Conservation (phyloP, 2,329 filamentous ascomycete species). For the Colletotrichum lentis region DNA sequence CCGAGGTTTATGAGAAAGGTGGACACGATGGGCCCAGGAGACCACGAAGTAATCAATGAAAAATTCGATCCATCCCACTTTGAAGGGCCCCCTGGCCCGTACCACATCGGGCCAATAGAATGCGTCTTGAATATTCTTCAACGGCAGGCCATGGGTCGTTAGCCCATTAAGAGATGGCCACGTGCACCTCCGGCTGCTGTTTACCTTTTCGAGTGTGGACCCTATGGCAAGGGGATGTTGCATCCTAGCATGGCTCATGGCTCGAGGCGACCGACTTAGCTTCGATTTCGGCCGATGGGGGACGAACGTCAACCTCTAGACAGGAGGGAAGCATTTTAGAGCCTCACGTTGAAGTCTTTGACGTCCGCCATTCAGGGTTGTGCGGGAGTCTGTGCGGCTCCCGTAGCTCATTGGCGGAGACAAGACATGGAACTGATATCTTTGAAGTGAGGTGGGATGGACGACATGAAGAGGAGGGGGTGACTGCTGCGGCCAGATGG, state of each 20-base stretch:
- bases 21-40: constrained; percentile 33
- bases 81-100: constrained; percentile 26
- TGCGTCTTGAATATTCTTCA: constrained; percentile 36
- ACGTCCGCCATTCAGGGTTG: constrained; percentile 37
- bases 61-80: constrained; percentile 36
- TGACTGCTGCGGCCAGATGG: constrained; percentile 34
- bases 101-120: constrained; percentile 29
- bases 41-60: constrained; percentile 37
- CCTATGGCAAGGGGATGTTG: constrained; percentile 23
- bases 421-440: constrained; percentile 30
- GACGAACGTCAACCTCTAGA: not conserved
- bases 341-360: constrained; percentile 28
- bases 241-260: constrained; percentile 30
- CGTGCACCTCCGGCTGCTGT: constrained; percentile 38
- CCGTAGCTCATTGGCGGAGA: constrained; percentile 39
- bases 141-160: constrained; percentile 34
- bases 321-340: constrained; percentile 23
- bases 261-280: constrained; percentile 29
- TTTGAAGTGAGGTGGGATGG: constrained; percentile 34
- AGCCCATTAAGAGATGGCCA: constrained; percentile 37
- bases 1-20: constrained; percentile 35
- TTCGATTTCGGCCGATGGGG: constrained; percentile 29
- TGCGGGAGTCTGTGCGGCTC: constrained; percentile 41
- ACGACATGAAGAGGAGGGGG: constrained; percentile 27
- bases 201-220: constrained; percentile 34